Conservation (phyloP, 176 grass and related monocot genomes). For the Cenchrus purpureus region DNA sequence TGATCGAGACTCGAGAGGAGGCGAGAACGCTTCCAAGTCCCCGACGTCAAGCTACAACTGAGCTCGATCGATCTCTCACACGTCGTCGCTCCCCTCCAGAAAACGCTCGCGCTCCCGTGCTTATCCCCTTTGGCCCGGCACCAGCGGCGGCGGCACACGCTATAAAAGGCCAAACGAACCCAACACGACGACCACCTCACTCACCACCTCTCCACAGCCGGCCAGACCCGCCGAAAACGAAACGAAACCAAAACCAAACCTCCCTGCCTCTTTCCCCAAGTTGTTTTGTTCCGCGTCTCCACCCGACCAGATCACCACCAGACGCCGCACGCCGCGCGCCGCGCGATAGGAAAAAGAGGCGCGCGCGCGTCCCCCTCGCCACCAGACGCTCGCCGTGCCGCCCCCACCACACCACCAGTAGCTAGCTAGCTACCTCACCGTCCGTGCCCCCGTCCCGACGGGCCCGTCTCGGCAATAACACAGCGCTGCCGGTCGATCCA, state of each 20-base stretch:
- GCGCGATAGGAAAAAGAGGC: neutral
- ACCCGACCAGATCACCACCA: neutral
- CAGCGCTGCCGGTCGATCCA: neutral
- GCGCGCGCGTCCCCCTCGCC: neutral
- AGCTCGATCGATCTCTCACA: neutral
- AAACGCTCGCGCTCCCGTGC: neutral
- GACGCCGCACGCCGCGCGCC: too few species aligned
- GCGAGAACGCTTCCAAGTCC: neutral
- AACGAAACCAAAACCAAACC: neutral
- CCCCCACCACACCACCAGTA: neutral
- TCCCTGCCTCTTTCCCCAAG: neutral
- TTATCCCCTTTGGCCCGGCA: neutral
- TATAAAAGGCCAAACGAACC: neutral
- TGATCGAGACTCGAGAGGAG: neutral
- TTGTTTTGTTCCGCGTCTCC: neutral
- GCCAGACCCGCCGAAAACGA: neutral
- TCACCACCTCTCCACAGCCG: neutral
- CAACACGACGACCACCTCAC: neutral
- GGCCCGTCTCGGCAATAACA: too few species aligned
- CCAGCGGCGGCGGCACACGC: neutral
- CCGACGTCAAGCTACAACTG: neutral
- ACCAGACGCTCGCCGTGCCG: neutral
- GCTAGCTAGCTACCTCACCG: neutral
- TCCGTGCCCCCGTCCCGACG: neutral
- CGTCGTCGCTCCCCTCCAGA: neutral